phyloP scores from a whole-genome alignment of 2,329 filamentous ascomycete species.

The Penicillium sp. region DNA sequence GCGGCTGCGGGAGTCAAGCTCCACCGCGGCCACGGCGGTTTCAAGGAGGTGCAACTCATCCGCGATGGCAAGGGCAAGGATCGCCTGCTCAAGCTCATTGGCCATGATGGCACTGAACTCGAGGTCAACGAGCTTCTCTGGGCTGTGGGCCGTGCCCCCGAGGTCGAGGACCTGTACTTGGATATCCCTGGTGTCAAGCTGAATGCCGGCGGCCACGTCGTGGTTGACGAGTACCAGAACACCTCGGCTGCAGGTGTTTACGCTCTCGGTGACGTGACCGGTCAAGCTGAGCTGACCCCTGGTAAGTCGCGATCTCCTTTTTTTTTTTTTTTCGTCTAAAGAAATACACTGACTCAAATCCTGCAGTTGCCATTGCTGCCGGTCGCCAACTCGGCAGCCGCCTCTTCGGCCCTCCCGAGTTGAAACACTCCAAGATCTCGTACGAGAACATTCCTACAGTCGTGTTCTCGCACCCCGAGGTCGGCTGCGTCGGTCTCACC shows the following conservation, averaged over 20 bases:
- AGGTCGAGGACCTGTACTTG: conserved; percentile 44
- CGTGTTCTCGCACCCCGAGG: conserved; percentile 52
- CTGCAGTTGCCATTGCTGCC: conserved; percentile 50
- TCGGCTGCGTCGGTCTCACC: conserved; percentile 50
- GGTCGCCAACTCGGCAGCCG: conserved; percentile 51
- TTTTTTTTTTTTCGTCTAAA: background rate
- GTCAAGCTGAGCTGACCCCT: conserved; percentile 51
- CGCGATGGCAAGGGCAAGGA: conserved; percentile 47
- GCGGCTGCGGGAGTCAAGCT: conserved; percentile 49
- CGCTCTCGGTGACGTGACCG: conserved; percentile 52
- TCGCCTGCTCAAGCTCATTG: conserved; percentile 46
- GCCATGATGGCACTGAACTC: conserved; percentile 43
- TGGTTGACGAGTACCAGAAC: conserved; percentile 52
- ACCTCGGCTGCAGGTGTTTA: conserved; percentile 48
- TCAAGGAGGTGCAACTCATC: conserved; percentile 49
- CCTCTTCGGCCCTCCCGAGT: conserved; percentile 48
- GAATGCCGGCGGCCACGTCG: conserved; percentile 40
- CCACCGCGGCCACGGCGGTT: conserved; percentile 46
- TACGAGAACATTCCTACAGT: conserved; percentile 54
- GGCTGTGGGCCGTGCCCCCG: conserved; percentile 49
- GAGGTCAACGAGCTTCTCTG: conserved; percentile 51
- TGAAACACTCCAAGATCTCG: conserved; percentile 44
- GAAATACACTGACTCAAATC: background rate
- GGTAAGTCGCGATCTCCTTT: conserved; percentile 30
- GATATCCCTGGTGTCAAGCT: conserved; percentile 44